Conservation (phyloP, 2,329 filamentous ascomycete genomes). For the Parastagonospora nodorum region DNA sequence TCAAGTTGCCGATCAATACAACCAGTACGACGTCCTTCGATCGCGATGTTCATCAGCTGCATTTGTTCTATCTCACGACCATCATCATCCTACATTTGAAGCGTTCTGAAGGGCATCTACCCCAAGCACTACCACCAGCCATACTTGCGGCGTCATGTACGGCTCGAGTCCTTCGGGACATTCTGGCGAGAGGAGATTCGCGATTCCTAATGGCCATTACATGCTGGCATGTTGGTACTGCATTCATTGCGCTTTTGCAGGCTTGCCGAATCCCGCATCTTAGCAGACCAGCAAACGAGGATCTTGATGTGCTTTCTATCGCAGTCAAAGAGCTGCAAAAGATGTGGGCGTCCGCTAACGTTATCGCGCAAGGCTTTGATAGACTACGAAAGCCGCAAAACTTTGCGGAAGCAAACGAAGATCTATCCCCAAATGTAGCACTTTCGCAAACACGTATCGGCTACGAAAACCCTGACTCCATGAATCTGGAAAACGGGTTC, state of each 20-base stretch:
- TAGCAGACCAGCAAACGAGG: constrained; percentile 19
- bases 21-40: constrained; percentile 21
- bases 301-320: constrained; percentile 21
- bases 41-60: constrained; percentile 28
- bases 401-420: neutral
- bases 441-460: neutral
- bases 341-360: constrained; percentile 31
- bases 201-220: constrained; percentile 30
- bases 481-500: constrained; percentile 12
- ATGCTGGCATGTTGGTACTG: constrained; percentile 28
- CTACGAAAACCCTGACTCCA: neutral
- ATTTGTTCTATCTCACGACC: constrained; percentile 28
- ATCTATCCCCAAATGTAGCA: neutral
- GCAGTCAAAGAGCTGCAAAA: constrained; percentile 25
- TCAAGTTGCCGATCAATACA: constrained; percentile 19
- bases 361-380: constrained; percentile 24
- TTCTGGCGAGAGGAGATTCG: constrained; percentile 27
- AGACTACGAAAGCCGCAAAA: constrained; percentile 17
- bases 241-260: constrained; percentile 28
- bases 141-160: constrained; percentile 29
- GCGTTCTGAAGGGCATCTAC: constrained; percentile 24
- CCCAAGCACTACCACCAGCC: constrained; percentile 26
- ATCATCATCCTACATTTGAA: constrained; percentile 29
- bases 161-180: constrained; percentile 23
- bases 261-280: constrained; percentile 25